phyloP scores from a whole-genome alignment of 1,139 yeast genomes.

The Candida tetrigidarum region DNA sequence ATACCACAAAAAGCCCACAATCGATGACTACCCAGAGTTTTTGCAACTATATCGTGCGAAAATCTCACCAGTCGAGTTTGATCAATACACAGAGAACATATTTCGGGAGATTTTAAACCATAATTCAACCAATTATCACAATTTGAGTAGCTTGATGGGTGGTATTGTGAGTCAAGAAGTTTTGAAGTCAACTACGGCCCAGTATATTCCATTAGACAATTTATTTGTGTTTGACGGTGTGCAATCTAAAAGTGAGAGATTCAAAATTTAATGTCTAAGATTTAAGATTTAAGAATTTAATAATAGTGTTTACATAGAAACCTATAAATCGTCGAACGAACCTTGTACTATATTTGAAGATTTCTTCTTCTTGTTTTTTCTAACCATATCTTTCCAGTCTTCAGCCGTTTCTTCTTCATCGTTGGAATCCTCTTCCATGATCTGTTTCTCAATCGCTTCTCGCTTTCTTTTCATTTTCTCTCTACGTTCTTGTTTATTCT shows the following conservation, averaged over 20 bases:
- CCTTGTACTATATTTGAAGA: constrained; percentile 48
- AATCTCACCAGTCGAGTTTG: constrained; percentile 16
- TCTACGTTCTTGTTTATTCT: constrained; percentile 62
- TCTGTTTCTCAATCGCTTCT: constrained; percentile 62
- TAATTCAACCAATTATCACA: constrained; percentile 36
- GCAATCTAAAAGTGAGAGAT: constrained; percentile 51
- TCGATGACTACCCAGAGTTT: constrained; percentile 27
- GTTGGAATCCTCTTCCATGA: constrained; percentile 47
- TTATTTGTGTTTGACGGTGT: constrained; percentile 71
- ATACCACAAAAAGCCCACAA: constrained; percentile 22
- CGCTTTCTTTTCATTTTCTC: constrained; percentile 66
- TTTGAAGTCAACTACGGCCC: constrained; percentile 66
- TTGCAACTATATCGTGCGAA: constrained; percentile 19
- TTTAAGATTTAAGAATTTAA: not conserved
- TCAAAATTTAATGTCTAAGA: constrained; percentile 35
- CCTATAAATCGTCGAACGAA: constrained; percentile 71
- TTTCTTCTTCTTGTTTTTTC: constrained; percentile 55
- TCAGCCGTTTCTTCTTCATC: constrained; percentile 59
- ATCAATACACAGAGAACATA: constrained; percentile 22
- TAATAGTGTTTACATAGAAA: not conserved
- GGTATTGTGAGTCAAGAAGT: constrained; percentile 83
- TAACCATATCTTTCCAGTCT: constrained; percentile 90
- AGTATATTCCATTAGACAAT: constrained; percentile 74
- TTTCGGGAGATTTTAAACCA: constrained; percentile 37
- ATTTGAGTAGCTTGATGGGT: constrained; percentile 57